Evolutionary conservation across 2,329 filamentous ascomycete species (phyloP).

Genomic region (Epichloe sp.): DNA sequence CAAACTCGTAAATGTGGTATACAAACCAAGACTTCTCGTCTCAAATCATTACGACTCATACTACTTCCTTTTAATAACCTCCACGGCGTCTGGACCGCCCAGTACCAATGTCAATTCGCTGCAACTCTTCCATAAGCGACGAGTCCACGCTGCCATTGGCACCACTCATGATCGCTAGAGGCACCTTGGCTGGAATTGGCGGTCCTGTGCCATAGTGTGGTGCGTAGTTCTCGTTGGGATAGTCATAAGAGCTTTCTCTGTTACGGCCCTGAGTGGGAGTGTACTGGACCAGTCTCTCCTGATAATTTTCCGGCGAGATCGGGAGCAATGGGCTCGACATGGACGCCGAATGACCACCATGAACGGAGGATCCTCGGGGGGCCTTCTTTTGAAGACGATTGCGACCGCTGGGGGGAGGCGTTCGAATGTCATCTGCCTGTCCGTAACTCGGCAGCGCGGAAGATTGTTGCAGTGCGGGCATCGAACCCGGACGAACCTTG

Average conservation of each 20-base stretch:
- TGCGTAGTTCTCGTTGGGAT: slow-evolving; percentile 38
- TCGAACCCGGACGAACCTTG: slow-evolving; percentile 34
- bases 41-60: not conserved
- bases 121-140: slow-evolving; percentile 60
- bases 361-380: slow-evolving; percentile 28
- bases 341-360: slow-evolving; percentile 21
- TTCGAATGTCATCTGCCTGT: slow-evolving; percentile 20
- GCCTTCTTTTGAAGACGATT: slow-evolving; percentile 53
- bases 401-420: slow-evolving; percentile 27
- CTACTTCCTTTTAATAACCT: slow-evolving; percentile 21
- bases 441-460: slow-evolving; percentile 15
- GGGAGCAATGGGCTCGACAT: slow-evolving; percentile 38
- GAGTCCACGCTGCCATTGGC: slow-evolving; percentile 31
- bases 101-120: slow-evolving; percentile 50
- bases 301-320: slow-evolving; percentile 37
- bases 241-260: slow-evolving; percentile 39
- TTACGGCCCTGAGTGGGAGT: slow-evolving; percentile 23
- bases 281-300: slow-evolving; percentile 28
- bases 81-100: slow-evolving; percentile 42
- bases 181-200: slow-evolving; percentile 58
- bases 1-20: not conserved
- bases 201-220: slow-evolving; percentile 32
- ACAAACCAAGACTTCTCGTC: slow-evolving; percentile 7
- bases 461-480: slow-evolving; percentile 17
- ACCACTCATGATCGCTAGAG: slow-evolving; percentile 36